These are phyloP conservation scores for Senna siamea DNA, from an alignment of 306 rosid species.

Conservation along the genomic window DNA sequence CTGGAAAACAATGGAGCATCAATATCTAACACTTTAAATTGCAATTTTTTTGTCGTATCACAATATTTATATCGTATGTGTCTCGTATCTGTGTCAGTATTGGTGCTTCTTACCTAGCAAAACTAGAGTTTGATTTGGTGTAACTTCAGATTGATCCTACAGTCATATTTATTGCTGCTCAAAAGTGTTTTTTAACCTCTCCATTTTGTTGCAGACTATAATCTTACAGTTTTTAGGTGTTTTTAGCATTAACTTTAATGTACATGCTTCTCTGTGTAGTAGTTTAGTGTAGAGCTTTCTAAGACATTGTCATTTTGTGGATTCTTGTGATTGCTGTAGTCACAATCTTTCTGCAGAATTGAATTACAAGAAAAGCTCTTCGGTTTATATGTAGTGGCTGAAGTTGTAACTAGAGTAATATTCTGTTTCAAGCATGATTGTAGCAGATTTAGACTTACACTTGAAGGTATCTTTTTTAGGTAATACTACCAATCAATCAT, in stretches of 20 bases:
- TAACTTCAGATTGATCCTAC: slow-evolving; percentile 28
- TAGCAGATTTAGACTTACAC: slow-evolving; percentile 5
- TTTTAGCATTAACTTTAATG: background rate
- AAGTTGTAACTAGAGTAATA: slow-evolving; percentile 14
- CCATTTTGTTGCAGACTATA: slow-evolving; percentile 13
- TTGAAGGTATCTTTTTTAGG: background rate
- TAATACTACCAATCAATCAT: background rate
- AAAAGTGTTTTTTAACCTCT: slow-evolving; percentile 23
- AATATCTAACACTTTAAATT: no score
- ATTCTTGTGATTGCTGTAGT: slow-evolving; percentile 7
- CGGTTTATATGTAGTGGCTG: slow-evolving; percentile 6
- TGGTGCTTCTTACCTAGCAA: background rate
- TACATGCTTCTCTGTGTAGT: no score
- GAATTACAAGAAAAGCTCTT: slow-evolving; percentile 26
- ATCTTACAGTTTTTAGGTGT: slow-evolving; percentile 4
- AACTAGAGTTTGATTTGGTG: slow-evolving; percentile 24
- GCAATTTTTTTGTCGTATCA: no score
- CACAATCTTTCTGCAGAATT: slow-evolving; percentile 27
- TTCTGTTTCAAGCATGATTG: slow-evolving; percentile 32
- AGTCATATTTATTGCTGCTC: slow-evolving; percentile 27
- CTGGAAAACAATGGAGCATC: background rate
- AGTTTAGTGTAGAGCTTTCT: background rate
- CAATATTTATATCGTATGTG: no score
- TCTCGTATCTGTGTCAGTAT: no score
- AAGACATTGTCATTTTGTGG: slow-evolving; percentile 14